Conservation (phyloP, 805 yeast genomes). For the Starmerella powellii region DNA sequence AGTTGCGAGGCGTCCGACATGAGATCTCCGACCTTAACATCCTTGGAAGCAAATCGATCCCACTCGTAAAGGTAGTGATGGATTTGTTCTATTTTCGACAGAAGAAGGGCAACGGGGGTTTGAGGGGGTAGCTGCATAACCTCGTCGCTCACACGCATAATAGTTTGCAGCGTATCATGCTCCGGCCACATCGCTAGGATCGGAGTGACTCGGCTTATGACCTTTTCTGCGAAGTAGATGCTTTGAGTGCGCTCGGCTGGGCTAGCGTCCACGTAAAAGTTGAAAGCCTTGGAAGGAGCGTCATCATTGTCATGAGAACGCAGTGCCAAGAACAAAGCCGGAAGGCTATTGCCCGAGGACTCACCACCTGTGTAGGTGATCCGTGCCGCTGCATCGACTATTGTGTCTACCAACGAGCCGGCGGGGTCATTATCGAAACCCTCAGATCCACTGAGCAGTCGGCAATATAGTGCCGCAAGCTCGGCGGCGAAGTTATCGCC, state of each 20-base stretch:
- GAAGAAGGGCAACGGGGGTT: slow-evolving; percentile 63
- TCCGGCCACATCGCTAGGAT: slow-evolving; percentile 78
- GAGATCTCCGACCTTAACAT: slow-evolving; percentile 49
- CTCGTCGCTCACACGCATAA: slow-evolving; percentile 53
- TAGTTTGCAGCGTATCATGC: slow-evolving; percentile 71
- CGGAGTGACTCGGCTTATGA: slow-evolving; percentile 36
- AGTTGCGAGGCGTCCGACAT: slow-evolving; percentile 49
- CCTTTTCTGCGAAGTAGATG: slow-evolving; percentile 35
- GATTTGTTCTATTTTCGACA: slow-evolving; percentile 77
- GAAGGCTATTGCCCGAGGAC: slow-evolving; percentile 5
- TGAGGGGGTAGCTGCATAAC: slow-evolving; percentile 47
- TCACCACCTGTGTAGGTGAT: slow-evolving; percentile 1
- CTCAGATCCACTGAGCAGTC: background rate
- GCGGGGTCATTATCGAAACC: background rate
- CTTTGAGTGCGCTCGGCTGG: slow-evolving; percentile 52
- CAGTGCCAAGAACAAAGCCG: slow-evolving; percentile 16
- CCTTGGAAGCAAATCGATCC: slow-evolving; percentile 80
- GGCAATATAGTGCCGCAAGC: slow-evolving; percentile 32
- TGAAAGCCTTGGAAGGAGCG: slow-evolving; percentile 31
- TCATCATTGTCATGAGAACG: background rate
- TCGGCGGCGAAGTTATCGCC: slow-evolving; percentile 10
- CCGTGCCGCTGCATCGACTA: slow-evolving; percentile 2
- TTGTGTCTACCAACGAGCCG: background rate
- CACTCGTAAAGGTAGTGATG: slow-evolving; percentile 77
- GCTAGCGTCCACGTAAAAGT: slow-evolving; percentile 56